phyloP scores from a whole-genome alignment of 768 basidiomycete species.

The Trametopsis cervina region DNA sequence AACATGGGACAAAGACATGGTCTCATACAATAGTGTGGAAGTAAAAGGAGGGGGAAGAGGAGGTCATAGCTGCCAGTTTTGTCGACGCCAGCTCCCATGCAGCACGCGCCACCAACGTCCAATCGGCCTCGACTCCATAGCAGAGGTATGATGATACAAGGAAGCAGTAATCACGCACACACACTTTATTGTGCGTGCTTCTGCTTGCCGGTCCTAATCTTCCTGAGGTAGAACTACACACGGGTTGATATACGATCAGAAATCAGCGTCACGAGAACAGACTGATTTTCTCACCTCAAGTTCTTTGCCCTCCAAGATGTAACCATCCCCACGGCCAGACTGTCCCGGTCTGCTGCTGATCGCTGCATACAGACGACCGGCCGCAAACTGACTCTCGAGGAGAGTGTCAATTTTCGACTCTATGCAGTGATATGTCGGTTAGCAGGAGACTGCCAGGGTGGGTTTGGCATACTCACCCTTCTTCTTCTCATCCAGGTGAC shows the following conservation, averaged over 20 bases:
- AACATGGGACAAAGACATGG: constrained; percentile 21
- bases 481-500: constrained; percentile 82
- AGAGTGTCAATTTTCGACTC: constrained; percentile 89
- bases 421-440: constrained; percentile 27
- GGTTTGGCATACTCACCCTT: constrained; percentile 71
- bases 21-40: constrained; percentile 22
- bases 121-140: constrained; percentile 11
- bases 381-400: constrained; percentile 84
- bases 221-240: constrained; percentile 85
- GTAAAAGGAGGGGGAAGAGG: constrained; percentile 9
- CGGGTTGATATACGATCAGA: constrained; percentile 17
- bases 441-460: no score
- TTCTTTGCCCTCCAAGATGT: constrained; percentile 97
- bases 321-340: constrained; percentile 93
- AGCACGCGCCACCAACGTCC: constrained; percentile 13
- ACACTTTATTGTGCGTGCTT: constrained; percentile 71
- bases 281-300: constrained; percentile 65
- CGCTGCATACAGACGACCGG: constrained; percentile 91
- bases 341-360: constrained; percentile 97
- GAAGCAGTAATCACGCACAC: constrained; percentile 5
- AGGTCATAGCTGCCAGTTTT: constrained; percentile 19
- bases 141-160: constrained; percentile 3
- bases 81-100: constrained; percentile 15
- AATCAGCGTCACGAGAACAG: constrained; percentile 1
- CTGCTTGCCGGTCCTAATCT: constrained; percentile 89